Conservation (phyloP, 2,329 filamentous ascomycete genomes). For the Alternaria dauci region DNA sequence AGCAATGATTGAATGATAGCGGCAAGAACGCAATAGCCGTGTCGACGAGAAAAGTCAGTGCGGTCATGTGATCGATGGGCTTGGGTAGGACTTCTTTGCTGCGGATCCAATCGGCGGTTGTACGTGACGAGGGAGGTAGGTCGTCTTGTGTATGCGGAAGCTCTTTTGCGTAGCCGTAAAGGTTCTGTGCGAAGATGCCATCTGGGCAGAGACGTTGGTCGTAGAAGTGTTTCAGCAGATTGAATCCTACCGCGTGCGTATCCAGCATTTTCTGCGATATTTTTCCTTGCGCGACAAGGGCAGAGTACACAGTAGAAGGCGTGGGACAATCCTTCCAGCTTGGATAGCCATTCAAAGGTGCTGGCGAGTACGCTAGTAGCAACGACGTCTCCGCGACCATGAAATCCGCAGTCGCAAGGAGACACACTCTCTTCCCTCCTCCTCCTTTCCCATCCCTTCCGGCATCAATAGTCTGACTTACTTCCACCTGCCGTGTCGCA, state of each 20-base stretch:
- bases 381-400: conserved; percentile 52
- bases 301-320: background rate
- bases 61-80: conserved; percentile 48
- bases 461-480: conserved; percentile 49
- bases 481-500: conserved; percentile 57
- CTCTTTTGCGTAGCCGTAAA: conserved; percentile 52
- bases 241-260: conserved; percentile 41
- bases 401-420: conserved; percentile 59
- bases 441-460: conserved; percentile 40
- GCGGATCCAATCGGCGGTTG: conserved; percentile 56
- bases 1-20: conserved; percentile 54
- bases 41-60: conserved; percentile 58
- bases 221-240: conserved; percentile 40
- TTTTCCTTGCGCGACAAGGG: conserved; percentile 20
- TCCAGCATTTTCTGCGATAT: conserved; percentile 27
- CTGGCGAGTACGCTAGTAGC: conserved; percentile 51
- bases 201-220: conserved; percentile 51
- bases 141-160: conserved; percentile 48
- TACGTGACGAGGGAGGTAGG: conserved; percentile 43
- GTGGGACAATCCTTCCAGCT: conserved; percentile 24
- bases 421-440: conserved; percentile 50
- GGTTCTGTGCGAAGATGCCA: conserved; percentile 56
- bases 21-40: conserved; percentile 56
- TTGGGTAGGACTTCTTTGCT: conserved; percentile 24
- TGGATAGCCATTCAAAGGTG: conserved; percentile 47